Base-by-base conservation (phyloP, 2,329 filamentous ascomycete genomes). In the Monosporascus sp. region DNA sequence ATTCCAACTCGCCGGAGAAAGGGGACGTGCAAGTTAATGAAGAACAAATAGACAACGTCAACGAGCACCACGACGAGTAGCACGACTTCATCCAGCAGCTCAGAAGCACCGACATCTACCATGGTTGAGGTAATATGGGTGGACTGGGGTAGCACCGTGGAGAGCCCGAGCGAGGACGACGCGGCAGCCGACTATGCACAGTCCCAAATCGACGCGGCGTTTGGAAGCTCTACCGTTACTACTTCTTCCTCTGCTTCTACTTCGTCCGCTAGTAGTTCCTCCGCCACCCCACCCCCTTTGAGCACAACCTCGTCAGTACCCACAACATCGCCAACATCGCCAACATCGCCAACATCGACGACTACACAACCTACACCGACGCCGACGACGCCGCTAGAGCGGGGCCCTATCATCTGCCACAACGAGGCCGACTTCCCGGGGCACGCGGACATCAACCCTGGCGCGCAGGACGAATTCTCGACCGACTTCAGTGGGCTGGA, bases 341-440 rank as follows among this genome's bases (percentile, higher is more conserved):
- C 37, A 38, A 22, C 18, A 45, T 45, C 41, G 41, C 18, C 37
- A 38, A 38, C 37, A 38, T 38, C 24, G 24, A 24, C 37, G n/a
- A 38, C 37, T 5, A 14, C 37, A 22, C 41, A 44, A 22, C 41
- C 7, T 22, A 43, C 40, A 11, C 40, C 40, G 9, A 43, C 40
- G 17, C 40, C 40, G 9, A 43, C 40, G 8, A 58, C 53, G 3
- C 56, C 58, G 5, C 52, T 59, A 15, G 49, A 28, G 26, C 37
- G 51, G 9, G 37, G 50, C 5, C 37, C 49, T 7, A 55, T 59
- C 37, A 41, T 43, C 37, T 60, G 58, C 50, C 52, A 55, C 48
- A 49, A 59, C 24, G 55, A 60, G 48, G 45, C 15, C n/a, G 53
- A 59, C 18, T 59, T 60, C 53, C 58, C 57, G 4, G 57, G 55